Evolutionary conservation across 2,329 filamentous ascomycete genomes (phyloP), one percentile per base, ranked within the genome.

Genomic region (Fusarium anguioides): DNA sequence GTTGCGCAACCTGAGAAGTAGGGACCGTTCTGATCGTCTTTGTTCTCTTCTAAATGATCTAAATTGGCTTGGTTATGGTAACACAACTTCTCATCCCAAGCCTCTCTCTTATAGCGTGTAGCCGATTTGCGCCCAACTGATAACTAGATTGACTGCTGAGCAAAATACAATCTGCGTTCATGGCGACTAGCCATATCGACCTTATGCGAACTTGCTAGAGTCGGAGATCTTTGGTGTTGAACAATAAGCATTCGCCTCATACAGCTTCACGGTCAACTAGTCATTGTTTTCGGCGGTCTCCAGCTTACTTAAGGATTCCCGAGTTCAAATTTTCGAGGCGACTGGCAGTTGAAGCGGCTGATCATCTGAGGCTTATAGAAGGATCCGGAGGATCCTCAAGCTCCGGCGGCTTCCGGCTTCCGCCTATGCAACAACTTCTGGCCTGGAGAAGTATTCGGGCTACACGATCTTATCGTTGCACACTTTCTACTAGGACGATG

Each of bases 331-430:
- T 44, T 33, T 44, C 21, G 33, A 41, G 41, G 31, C 57, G 51
- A 53, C 29, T 54, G 37, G 26, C n/a, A 23, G 39, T 23, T 24
- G 37, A 37, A 17, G 41, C 18, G 21, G 15, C 27, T 52, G 42
- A 57, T 60, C n/a, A 46, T 59, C 47, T 35, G 36, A 20, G 20
- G 44, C 37, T 69, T 48, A 27, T 54, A 46, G 47, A 37, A 8
- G 18, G 27, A 36, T 53, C 47, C 49, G 50, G 54, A 23, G 57
- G 29, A 57, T 59, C 44, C 52, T 48, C 36, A 37, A 57, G 50
- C 50, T 53, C 23, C 35, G 44, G 58, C 70, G 70, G 70, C 51
- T 52, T 57, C 70, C 70, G 70, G 52, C 37, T 12, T 70, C 70
- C 70, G 70, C 42, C 31, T 31, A 31, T 40, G 53, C 20, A 46